These are phyloP conservation scores for Rhizoctonia solani DNA, from an alignment of 1,284 basidiomycete genomes.

Conservation along the genomic window DNA sequence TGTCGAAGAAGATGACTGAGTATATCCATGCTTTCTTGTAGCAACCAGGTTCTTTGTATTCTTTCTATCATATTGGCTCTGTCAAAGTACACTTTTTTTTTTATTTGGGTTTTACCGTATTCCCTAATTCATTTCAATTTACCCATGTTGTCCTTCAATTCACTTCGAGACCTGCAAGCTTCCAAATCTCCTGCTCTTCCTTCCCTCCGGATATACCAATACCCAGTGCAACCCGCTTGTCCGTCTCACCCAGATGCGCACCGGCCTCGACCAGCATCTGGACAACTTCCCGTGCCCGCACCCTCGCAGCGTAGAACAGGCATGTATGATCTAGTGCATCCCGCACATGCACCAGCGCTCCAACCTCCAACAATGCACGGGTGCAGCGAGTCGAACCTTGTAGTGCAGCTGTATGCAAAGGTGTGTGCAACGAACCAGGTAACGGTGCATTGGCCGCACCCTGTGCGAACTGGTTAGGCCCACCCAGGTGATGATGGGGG, in stretches of 20 bases:
- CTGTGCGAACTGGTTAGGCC: conserved; percentile 21
- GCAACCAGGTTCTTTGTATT: conserved; percentile 4
- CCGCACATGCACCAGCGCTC: conserved; percentile 84
- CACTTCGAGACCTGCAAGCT: conserved; percentile 31
- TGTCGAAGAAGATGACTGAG: conserved; percentile 40
- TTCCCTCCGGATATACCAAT: conserved; percentile 34
- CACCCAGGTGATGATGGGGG: neutral
- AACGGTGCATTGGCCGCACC: conserved; percentile 41
- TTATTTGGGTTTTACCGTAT: too few species aligned
- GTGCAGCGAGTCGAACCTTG: conserved; percentile 65
- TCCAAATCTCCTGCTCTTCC: conserved; percentile 37
- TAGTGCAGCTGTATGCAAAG: conserved; percentile 79
- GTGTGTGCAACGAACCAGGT: conserved; percentile 59
- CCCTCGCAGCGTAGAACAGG: conserved; percentile 67
- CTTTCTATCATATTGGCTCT: conserved; percentile 3
- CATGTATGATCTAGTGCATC: conserved; percentile 81
- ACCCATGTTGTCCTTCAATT: neutral
- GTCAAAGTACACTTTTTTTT: conserved; percentile 22
- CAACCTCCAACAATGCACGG: conserved; percentile 67
- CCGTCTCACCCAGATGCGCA: conserved; percentile 69
- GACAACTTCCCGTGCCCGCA: conserved; percentile 50
- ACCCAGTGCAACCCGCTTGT: conserved; percentile 53
- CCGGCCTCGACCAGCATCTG: conserved; percentile 73
- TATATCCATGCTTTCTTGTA: neutral
- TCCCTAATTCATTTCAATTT: conserved; percentile 13